Conservation (phyloP, 805 yeast species). For the Candida quercuum region DNA sequence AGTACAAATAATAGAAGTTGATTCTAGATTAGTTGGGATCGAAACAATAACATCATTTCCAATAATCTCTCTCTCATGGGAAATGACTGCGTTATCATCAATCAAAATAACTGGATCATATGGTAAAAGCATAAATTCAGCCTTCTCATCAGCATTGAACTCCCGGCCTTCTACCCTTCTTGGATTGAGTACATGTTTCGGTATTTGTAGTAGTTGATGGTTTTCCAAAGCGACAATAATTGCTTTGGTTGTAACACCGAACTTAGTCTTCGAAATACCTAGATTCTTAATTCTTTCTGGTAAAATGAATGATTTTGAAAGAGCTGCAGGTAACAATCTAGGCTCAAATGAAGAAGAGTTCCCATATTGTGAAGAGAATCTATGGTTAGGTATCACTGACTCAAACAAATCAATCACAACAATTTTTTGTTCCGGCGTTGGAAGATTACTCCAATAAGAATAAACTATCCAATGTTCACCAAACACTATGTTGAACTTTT, state of each 20-base stretch:
- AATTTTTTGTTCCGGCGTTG: constrained; percentile 50
- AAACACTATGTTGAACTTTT: constrained; percentile 45
- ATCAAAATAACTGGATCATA: constrained; percentile 59
- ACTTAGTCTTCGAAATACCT: constrained; percentile 50
- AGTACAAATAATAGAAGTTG: constrained; percentile 68
- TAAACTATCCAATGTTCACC: constrained; percentile 86
- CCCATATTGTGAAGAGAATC: constrained; percentile 24
- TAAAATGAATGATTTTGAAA: constrained; percentile 51
- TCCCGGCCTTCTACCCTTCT: constrained; percentile 58
- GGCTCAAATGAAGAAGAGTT: constrained; percentile 28
- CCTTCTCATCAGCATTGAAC: constrained; percentile 45
- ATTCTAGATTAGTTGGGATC: constrained; percentile 66
- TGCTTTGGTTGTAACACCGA: constrained; percentile 65
- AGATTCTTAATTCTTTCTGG: constrained; percentile 55
- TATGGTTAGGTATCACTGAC: constrained; percentile 46
- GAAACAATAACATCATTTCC: constrained; percentile 33
- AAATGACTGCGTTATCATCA: constrained; percentile 42
- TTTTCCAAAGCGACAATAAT: constrained; percentile 51
- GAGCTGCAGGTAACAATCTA: constrained; percentile 40
- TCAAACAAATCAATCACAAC: constrained; percentile 78
- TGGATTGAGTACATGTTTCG: constrained; percentile 63
- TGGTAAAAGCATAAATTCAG: constrained; percentile 53
- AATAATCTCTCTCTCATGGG: constrained; percentile 45
- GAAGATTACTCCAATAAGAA: constrained; percentile 48
- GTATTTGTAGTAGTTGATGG: constrained; percentile 65